phyloP scores from a whole-genome alignment of 495 filamentous ascomycete species.

The Penicillium robsamsonii region DNA sequence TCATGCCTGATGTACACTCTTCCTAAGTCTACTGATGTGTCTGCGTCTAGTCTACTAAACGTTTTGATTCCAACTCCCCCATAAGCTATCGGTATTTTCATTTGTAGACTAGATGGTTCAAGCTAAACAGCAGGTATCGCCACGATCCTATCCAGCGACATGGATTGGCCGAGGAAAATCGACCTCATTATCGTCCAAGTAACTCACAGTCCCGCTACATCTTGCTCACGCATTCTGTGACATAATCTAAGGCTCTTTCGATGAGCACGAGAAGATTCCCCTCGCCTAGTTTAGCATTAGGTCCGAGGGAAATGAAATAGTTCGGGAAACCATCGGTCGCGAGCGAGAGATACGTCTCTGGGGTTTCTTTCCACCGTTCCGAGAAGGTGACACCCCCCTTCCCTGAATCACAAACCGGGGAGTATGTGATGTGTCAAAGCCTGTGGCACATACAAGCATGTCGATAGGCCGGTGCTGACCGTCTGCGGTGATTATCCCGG shows the following conservation, averaged over 20 bases:
- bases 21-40: too few species aligned
- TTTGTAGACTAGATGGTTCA: too few species aligned
- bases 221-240: constrained; percentile 49
- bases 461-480: constrained; percentile 44
- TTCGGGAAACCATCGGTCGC: constrained; percentile 65
- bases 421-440: constrained; percentile 51
- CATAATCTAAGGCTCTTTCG: constrained; percentile 52
- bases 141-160: too few species aligned
- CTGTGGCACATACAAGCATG: constrained; percentile 52
- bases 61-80: too few species aligned
- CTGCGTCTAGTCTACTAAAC: too few species aligned
- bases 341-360: constrained; percentile 58
- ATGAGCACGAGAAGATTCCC: constrained; percentile 45
- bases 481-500: constrained; percentile 48
- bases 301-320: constrained; percentile 55
- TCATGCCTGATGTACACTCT: too few species aligned
- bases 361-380: constrained; percentile 48
- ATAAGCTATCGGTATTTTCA: too few species aligned
- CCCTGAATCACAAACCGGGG: constrained; percentile 48
- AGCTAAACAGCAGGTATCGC: too few species aligned
- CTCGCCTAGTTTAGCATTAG: constrained; percentile 48
- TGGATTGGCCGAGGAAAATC: too few species aligned
- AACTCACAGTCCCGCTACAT: constrained; percentile 36
- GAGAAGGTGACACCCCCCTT: constrained; percentile 26
- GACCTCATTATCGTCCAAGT: too few species aligned